Base-by-base conservation (phyloP, 1,284 basidiomycete genomes). In the Pseudozyma tsukubaensis region DNA sequence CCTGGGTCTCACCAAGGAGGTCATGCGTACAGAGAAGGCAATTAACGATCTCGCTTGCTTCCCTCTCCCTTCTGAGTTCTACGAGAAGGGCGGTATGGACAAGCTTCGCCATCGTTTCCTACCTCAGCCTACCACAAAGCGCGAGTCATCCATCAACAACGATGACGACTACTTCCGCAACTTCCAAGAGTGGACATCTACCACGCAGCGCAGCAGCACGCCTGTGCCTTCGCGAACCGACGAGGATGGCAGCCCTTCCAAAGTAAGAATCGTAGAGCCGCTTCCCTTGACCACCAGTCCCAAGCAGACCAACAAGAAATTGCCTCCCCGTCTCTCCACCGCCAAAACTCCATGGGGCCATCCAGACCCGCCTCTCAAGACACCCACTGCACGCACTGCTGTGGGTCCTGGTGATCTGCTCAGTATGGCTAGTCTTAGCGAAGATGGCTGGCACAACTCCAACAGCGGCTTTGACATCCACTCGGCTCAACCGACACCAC, bases 11-110 rank as follows among this genome's bases (percentile, higher is more conserved):
- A 99, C 96, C 0, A 91, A 91, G 32, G 96, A 99, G 85, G 93
- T 99, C 12, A 90, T 99, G 55, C 90, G 94, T 32, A 96, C 96
- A 0, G 96, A 99, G 86, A 93, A 97, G 80, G 91, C 93, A 0
- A 94, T 99, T 84, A 99, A 99, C 81, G 91, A 94, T 66, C 91
- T 97, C 66, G 96, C 97, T 13, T 95, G 94, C 69, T 94, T 97
- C 84, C 95, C 96, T 4, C 88, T 99, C 0, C 95, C 96, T 0
- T 86, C 89, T 24, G 89, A 90, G 0, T 99, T 99, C 86, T 99
- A 98, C 83, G 92, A 94, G 82, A 91, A 92, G n/a, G 93, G 93
- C 8, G 96, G 96, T 1, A 89, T 99, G 80, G 91, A 94, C 81
- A 89, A 92, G 62, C 88, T 99, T 4, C 90, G 95, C 29, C 92